Conservation (phyloP, 2,329 filamentous ascomycete species). For the Monilinia fructicola region DNA sequence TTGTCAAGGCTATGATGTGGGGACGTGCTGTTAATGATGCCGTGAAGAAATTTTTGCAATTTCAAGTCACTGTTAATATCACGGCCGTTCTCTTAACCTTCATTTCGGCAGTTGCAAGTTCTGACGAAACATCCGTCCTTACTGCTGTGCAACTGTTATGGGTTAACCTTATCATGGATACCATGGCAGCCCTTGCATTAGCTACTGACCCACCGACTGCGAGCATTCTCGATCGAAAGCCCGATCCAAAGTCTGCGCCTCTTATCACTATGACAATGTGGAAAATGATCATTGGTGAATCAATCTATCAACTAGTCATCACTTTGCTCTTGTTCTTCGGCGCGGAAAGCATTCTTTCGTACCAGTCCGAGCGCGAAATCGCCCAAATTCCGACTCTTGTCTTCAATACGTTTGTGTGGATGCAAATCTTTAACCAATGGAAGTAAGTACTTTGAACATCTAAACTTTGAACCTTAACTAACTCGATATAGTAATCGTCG, state of each 20-base stretch:
- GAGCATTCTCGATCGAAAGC: conserved; percentile 69
- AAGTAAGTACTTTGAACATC: conserved; percentile 60
- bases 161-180: conserved; percentile 87
- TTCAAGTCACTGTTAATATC: conserved; percentile 73
- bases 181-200: conserved; percentile 74
- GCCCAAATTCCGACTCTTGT: conserved; percentile 73
- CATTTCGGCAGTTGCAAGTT: conserved; percentile 68
- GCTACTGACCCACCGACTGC: conserved; percentile 71
- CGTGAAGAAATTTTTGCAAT: conserved; percentile 55
- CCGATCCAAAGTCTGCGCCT: conserved; percentile 69
- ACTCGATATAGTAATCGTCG: conserved; percentile 69
- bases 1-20: conserved; percentile 62
- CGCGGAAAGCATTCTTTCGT: conserved; percentile 58
- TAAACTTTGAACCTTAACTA: conserved; percentile 20
- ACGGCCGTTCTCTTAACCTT: conserved; percentile 78
- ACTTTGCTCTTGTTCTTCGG: conserved; percentile 84
- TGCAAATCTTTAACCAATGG: conserved; percentile 98
- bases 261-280: conserved; percentile 91
- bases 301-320: conserved; percentile 78
- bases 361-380: conserved; percentile 48
- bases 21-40: conserved; percentile 58
- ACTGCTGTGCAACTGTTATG: conserved; percentile 79
- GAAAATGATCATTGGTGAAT: conserved; percentile 98
- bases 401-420: conserved; percentile 99
- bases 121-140: conserved; percentile 64